These are phyloP conservation scores for Sporobolus alterniflorus DNA, from an alignment of 202 grass and related monocot species.

Conservation along the genomic window DNA sequence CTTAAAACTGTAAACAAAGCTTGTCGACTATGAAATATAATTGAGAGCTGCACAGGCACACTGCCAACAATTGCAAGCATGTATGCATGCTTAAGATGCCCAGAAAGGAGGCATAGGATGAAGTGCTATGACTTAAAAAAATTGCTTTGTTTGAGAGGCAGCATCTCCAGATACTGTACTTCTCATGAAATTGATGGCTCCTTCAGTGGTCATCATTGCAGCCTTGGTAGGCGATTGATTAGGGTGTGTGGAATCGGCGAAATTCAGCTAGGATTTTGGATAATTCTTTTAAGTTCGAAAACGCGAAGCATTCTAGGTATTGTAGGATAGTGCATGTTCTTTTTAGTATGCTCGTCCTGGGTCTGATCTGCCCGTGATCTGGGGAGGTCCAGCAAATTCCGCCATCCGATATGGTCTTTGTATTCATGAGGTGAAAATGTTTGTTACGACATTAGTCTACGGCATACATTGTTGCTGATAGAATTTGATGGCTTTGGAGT, in stretches of 20 bases:
- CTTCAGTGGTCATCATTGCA: constrained; percentile 64
- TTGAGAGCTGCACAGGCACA: too few relatives aligned
- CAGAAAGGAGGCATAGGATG: neutral
- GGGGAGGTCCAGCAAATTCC: neutral
- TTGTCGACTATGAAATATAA: neutral
- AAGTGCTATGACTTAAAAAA: neutral
- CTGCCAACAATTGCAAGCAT: constrained; percentile 15
- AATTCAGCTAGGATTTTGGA: constrained; percentile 7
- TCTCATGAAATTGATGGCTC: constrained; percentile 56
- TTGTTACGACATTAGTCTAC: neutral
- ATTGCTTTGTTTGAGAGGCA: constrained; percentile 41
- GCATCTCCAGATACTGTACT: constrained; percentile 39
- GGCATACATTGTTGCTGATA: neutral
- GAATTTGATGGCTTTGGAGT: neutral
- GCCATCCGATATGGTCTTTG: neutral
- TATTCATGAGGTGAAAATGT: neutral
- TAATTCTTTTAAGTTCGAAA: neutral
- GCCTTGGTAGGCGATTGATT: neutral
- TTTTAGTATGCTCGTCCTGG: neutral
- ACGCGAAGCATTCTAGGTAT: neutral
- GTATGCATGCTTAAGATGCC: neutral
- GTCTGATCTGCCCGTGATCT: neutral
- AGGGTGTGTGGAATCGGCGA: neutral
- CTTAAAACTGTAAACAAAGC: constrained; percentile 5
- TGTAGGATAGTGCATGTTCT: neutral